Evolutionary conservation across 495 filamentous ascomycete genomes (phyloP).

Genomic region (Trichocladium antarcticum): DNA sequence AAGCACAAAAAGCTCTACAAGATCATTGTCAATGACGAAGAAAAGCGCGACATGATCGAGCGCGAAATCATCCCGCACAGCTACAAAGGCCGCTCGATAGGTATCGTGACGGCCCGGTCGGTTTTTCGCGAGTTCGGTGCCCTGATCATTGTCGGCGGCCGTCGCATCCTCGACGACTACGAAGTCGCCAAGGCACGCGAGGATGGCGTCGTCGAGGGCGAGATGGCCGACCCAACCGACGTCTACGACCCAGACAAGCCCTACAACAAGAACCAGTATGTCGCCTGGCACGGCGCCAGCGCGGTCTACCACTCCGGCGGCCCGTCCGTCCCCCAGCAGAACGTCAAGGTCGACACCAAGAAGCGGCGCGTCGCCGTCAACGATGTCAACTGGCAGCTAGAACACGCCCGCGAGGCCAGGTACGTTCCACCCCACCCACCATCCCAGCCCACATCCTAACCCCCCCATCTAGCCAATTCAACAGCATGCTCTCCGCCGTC

Average conservation of each 20-base stretch:
- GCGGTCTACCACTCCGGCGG: slow-evolving; percentile 80
- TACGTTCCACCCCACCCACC: slow-evolving; percentile 31
- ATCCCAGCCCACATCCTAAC: slow-evolving; percentile 5
- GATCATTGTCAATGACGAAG: slow-evolving; percentile 86
- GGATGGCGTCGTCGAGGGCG: slow-evolving; percentile 77
- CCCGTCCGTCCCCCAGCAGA: slow-evolving; percentile 63
- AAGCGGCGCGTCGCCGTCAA: slow-evolving; percentile 83
- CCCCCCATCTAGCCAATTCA: slow-evolving; percentile 56
- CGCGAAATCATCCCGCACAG: slow-evolving; percentile 90
- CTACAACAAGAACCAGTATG: slow-evolving; percentile 93
- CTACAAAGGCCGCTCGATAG: slow-evolving; percentile 96
- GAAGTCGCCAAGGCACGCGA: slow-evolving; percentile 64
- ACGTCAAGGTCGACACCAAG: slow-evolving; percentile 60
- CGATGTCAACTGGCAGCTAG: slow-evolving; percentile 92
- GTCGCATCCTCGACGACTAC: slow-evolving; percentile 81
- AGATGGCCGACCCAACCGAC: slow-evolving; percentile 80
- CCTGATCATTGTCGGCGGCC: slow-evolving; percentile 83
- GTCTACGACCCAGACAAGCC: slow-evolving; percentile 57
- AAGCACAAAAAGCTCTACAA: slow-evolving; percentile 92
- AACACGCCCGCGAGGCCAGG: slow-evolving; percentile 86
- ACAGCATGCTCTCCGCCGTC: slow-evolving; percentile 50
- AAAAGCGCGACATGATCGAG: slow-evolving; percentile 87
- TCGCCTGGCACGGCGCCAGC: slow-evolving; percentile 95
- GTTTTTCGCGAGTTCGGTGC: slow-evolving; percentile 96
- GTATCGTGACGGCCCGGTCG: slow-evolving; percentile 90